Conservation (phyloP, 169 alveolate species). For the Plasmodium knowlesi region DNA sequence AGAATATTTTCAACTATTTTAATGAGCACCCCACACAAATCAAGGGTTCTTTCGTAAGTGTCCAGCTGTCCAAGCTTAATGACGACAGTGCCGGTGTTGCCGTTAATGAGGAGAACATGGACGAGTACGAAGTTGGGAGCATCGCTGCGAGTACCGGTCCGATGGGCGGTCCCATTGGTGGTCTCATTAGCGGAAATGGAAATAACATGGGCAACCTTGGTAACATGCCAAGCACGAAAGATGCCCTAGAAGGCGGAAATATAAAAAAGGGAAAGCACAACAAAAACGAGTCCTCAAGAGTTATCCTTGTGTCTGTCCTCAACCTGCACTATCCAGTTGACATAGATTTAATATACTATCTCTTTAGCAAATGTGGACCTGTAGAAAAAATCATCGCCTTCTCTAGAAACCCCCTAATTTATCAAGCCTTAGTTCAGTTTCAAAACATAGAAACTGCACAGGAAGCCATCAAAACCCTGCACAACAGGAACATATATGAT, state of each 20-base stretch:
- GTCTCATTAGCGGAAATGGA: not conserved
- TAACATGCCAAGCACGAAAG: not conserved
- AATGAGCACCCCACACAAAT: constrained; percentile 67
- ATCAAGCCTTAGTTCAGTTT: constrained; percentile 82
- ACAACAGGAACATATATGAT: constrained; percentile 80
- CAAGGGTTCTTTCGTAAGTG: constrained; percentile 45
- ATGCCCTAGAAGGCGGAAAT: not conserved
- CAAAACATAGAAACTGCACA: constrained; percentile 74
- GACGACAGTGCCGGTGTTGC: not conserved
- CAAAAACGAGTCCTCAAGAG: constrained; percentile 66
- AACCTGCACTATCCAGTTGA: constrained; percentile 82
- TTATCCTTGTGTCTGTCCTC: constrained; percentile 78
- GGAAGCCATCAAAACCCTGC: constrained; percentile 77
- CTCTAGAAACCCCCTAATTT: constrained; percentile 74
- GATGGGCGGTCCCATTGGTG: not conserved
- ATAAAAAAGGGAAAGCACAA: constrained; percentile 26
- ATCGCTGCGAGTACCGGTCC: not conserved
- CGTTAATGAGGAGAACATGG: not conserved
- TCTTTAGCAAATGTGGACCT: constrained; percentile 79
- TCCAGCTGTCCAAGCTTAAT: constrained; percentile 13
- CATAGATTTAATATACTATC: constrained; percentile 80
- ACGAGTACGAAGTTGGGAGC: not conserved
- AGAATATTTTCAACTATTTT: constrained; percentile 43
- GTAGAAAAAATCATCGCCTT: constrained; percentile 80
- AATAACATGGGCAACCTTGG: not conserved